Evolutionary conservation across 192 early-diverging fungal genomes (phyloP).

Genomic region (Linderina pennispora): DNA sequence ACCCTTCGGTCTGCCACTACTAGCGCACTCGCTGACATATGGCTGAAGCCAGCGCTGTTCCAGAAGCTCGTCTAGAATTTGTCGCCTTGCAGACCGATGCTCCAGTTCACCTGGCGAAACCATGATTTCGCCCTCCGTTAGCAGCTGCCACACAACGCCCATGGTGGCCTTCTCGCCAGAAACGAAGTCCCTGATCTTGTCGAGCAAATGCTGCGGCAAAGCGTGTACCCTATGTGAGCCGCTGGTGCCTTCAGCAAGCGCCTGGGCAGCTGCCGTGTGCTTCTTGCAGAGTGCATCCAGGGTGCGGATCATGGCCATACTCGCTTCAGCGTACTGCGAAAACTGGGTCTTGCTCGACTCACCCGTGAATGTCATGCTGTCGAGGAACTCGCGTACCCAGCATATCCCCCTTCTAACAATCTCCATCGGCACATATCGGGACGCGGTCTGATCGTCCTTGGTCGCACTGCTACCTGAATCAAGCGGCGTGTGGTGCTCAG

Average conservation of each 20-base stretch:
- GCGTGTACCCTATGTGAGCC: no score
- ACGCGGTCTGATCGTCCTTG: background rate
- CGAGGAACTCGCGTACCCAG: constrained; percentile 38
- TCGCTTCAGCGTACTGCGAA: constrained; percentile 5
- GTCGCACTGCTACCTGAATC: background rate
- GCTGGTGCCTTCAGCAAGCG: background rate
- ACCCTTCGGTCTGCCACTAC: constrained; percentile 1
- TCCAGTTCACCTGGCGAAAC: constrained; percentile 42
- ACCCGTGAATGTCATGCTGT: constrained; percentile 24
- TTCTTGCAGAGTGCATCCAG: constrained; percentile 7
- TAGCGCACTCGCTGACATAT: background rate
- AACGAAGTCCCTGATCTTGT: constrained; percentile 7
- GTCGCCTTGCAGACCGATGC: constrained; percentile 8
- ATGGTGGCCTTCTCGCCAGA: constrained; percentile 9
- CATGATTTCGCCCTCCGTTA: constrained; percentile 35
- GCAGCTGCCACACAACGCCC: constrained; percentile 35
- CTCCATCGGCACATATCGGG: constrained; percentile 20
- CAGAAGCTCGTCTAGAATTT: constrained; percentile 33
- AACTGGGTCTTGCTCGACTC: constrained; percentile 20
- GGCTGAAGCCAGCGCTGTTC: constrained; percentile 30
- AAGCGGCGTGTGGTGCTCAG: no score
- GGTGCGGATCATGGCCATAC: constrained; percentile 11
- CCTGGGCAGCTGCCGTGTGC: background rate
- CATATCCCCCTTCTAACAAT: constrained; percentile 26
- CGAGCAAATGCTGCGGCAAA: background rate